A percentile compares a stretch with the other conserved stretches of the same genome.
Conservation (phyloP, 192 early-diverging fungal species). For the Phycomyces blakesleeanus region DNA sequence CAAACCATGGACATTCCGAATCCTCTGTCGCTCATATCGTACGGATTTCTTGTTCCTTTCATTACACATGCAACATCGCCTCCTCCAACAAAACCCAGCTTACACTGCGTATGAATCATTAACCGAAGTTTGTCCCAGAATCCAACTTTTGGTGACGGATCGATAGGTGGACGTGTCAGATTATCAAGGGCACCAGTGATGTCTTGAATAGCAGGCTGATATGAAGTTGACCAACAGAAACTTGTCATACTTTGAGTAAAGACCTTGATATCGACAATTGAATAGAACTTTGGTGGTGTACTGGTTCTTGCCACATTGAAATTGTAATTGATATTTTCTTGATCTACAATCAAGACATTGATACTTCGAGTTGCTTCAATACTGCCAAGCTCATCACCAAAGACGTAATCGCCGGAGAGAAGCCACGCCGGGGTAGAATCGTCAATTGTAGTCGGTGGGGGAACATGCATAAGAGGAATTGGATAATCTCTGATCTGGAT, state of each 20-base stretch:
- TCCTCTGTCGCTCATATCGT: slow-evolving; percentile 33
- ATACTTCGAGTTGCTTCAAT: slow-evolving; percentile 25
- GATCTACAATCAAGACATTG: neutral
- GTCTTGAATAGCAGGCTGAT: slow-evolving; percentile 42
- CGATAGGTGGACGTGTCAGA: slow-evolving; percentile 38
- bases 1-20: slow-evolving; percentile 38
- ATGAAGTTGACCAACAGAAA: slow-evolving; percentile 34
- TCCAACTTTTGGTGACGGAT: slow-evolving; percentile 37
- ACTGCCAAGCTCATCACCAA: slow-evolving; percentile 38
- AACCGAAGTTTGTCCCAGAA: slow-evolving; percentile 46
- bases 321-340: slow-evolving; percentile 10
- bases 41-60: slow-evolving; percentile 42
- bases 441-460: slow-evolving; percentile 3
- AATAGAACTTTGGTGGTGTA: slow-evolving; percentile 42
- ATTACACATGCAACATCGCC: slow-evolving; percentile 36
- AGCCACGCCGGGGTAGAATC: slow-evolving; percentile 19
- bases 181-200: slow-evolving; percentile 30
- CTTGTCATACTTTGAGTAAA: slow-evolving; percentile 13
- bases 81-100: slow-evolving; percentile 29
- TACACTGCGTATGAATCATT: slow-evolving; percentile 38
- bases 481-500: slow-evolving; percentile 42
- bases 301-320: slow-evolving; percentile 27
- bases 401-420: slow-evolving; percentile 37
- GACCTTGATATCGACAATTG: slow-evolving; percentile 36
- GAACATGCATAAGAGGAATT: slow-evolving; percentile 36